Evolutionary conservation across 2,329 filamentous ascomycete species (phyloP), one percentile per base, ranked within the genome.

Genomic region (Waltergamsia citrina): DNA sequence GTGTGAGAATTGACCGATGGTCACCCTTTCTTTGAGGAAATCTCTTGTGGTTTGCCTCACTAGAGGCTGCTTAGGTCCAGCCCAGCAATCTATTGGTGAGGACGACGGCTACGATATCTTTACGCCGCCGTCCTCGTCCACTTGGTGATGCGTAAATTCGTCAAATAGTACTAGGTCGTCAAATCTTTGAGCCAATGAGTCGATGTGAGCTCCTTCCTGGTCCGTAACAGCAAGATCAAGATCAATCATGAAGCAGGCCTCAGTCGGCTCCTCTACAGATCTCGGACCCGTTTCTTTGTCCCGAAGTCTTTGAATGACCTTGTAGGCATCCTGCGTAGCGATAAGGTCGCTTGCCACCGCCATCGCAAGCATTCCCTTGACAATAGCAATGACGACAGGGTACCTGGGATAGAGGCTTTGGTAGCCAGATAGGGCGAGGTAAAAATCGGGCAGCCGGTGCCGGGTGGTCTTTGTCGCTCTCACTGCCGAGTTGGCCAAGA

Each of bases 81-180:
- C 23, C 23, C n/a, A 25, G 23, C 9, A 9, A n/a, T 25, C 9
- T n/a, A n/a, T n/a, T 9, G 23, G 9, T 25, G 23, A 25, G 23
- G 9, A 9, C 23, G 9, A 8, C n/a, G 12, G 15, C 28, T 16
- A 34, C n/a, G 26, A 14, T 12, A 26, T 35, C 9, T 15, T 19
- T 22, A 34, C 22, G n/a, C 29, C 34, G n/a, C 29, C 26, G 21
- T 30, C 21, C 16, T 17, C 33, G 21, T 30, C 19, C 8, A 14
- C 18, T 4, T 27, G 19, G 7, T 33, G 29, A 19, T 26, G 14
- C 22, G 32, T 40, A 14, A 40, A 32, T 16, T 41, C 29, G 16
- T 38, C 36, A 34, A 38, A 36, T 24, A 41, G 33, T 18, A 38
- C 31, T 29, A 41, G 29, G 27, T 38, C 39, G 21, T 37, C 39